Conservation (phyloP, 371 early-diverging fungal genomes). For the Rhizopus sp. region DNA sequence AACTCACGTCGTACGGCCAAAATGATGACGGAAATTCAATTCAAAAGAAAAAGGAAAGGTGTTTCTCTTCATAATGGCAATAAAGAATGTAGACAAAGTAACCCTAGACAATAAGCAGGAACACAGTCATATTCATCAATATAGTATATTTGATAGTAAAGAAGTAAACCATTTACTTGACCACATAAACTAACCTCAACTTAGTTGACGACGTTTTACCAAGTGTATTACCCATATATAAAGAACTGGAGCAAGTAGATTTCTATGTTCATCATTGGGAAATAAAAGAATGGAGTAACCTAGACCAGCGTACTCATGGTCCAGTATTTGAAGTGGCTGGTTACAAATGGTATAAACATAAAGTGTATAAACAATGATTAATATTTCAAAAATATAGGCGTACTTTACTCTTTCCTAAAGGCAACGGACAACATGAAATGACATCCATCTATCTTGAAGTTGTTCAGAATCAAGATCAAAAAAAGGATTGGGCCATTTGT, state of each 20-base stretch:
- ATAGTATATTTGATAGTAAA: conserved; percentile 21
- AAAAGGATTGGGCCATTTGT: conserved; percentile 69
- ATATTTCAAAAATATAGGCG: conserved; percentile 52
- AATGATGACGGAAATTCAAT: conserved; percentile 5
- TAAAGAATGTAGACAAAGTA: conserved; percentile 7
- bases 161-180: background rate
- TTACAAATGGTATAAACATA: conserved; percentile 54
- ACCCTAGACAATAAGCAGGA: background rate
- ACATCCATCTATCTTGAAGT: conserved; percentile 84
- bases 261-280: conserved; percentile 61
- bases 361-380: background rate
- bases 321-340: conserved; percentile 63
- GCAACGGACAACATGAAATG: conserved; percentile 72
- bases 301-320: conserved; percentile 55
- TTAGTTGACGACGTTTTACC: conserved; percentile 37
- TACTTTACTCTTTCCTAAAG: conserved; percentile 86
- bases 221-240: conserved; percentile 28
- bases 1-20: background rate
- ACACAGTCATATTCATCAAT: conserved; percentile 2
- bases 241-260: conserved; percentile 54
- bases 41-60: background rate
- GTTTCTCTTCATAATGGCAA: conserved; percentile 5
- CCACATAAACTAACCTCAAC: background rate
- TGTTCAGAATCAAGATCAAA: conserved; percentile 67
- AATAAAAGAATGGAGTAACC: conserved; percentile 54